Conservation (phyloP, 495 filamentous ascomycete species). For the Massariosphaeria phaeospora region DNA sequence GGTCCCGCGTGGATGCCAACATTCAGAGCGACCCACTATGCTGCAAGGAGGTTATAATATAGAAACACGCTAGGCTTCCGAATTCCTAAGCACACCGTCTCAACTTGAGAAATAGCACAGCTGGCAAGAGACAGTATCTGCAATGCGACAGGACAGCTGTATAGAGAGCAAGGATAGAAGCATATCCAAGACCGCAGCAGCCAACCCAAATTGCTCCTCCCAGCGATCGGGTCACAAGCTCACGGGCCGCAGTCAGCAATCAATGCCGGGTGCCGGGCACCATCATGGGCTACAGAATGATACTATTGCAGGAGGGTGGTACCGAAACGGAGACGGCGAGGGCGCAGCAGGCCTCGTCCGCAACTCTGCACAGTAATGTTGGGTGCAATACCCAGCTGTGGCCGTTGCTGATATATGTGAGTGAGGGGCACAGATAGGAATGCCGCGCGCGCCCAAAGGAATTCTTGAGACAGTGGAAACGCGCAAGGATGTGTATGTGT, state of each 20-base stretch:
- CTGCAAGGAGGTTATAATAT: constrained; percentile 23
- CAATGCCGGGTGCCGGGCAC: constrained; percentile 14
- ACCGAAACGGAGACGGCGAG: background rate
- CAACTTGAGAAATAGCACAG: background rate
- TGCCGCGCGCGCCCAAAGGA: background rate
- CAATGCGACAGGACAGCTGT: constrained; percentile 12
- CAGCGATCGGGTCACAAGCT: background rate
- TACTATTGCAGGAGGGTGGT: background rate
- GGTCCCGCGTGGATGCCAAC: background rate
- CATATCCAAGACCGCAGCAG: constrained; percentile 15
- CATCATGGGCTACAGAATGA: background rate
- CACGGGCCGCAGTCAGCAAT: constrained; percentile 19
- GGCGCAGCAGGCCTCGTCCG: constrained; percentile 7
- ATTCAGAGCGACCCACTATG: constrained; percentile 3
- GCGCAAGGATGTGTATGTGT: constrained; percentile 13
- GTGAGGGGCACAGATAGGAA: constrained; percentile 2
- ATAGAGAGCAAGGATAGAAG: constrained; percentile 5
- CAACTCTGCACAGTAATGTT: constrained; percentile 29
- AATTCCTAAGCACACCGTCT: constrained; percentile 2
- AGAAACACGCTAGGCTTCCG: background rate
- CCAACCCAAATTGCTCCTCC: constrained; percentile 1
- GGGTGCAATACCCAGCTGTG: constrained; percentile 15
- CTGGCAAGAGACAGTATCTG: constrained; percentile 1
- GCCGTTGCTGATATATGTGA: constrained; percentile 9
- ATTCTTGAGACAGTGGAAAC: background rate